Conservation (phyloP, 208 protist species). For the Trypanosoma theileri region DNA sequence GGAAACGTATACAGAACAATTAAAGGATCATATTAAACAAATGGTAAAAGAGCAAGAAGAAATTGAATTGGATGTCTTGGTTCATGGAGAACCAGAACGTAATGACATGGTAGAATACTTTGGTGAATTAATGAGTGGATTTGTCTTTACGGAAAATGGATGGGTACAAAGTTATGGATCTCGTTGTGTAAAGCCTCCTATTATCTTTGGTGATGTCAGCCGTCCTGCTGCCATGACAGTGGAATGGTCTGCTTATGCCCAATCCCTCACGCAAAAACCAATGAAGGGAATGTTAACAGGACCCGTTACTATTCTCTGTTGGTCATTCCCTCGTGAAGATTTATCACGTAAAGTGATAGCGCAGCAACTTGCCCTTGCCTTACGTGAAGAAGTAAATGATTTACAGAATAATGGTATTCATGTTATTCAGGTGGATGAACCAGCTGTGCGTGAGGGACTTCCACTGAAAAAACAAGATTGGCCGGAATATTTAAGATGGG, state of each 20-base stretch:
- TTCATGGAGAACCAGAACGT: slow-evolving; percentile 89
- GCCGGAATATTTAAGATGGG: slow-evolving; percentile 81
- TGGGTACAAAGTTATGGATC: slow-evolving; percentile 88
- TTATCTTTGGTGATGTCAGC: slow-evolving; percentile 83
- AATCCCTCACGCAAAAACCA: slow-evolving; percentile 62
- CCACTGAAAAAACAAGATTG: slow-evolving; percentile 66
- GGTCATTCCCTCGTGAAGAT: slow-evolving; percentile 88
- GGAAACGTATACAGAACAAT: slow-evolving; percentile 59
- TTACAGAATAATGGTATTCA: slow-evolving; percentile 67
- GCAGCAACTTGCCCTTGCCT: slow-evolving; percentile 74
- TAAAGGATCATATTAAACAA: slow-evolving; percentile 78
- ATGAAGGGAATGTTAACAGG: slow-evolving; percentile 93
- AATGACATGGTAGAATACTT: slow-evolving; percentile 94
- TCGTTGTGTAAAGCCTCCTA: slow-evolving; percentile 85
- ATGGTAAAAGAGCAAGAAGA: slow-evolving; percentile 76
- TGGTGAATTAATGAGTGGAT: slow-evolving; percentile 81
- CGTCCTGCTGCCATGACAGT: slow-evolving; percentile 79
- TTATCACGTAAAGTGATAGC: slow-evolving; percentile 44
- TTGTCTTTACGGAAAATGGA: slow-evolving; percentile 80
- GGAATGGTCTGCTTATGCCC: slow-evolving; percentile 64
- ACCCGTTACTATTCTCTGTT: slow-evolving; percentile 88
- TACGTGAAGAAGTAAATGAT: slow-evolving; percentile 89
- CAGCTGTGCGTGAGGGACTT: slow-evolving; percentile 85
- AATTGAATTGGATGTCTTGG: slow-evolving; percentile 86
- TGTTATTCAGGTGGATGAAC: slow-evolving; percentile 90